phyloP scores from a whole-genome alignment of 2,329 filamentous ascomycete genomes.

The Epichloe amarillans region DNA sequence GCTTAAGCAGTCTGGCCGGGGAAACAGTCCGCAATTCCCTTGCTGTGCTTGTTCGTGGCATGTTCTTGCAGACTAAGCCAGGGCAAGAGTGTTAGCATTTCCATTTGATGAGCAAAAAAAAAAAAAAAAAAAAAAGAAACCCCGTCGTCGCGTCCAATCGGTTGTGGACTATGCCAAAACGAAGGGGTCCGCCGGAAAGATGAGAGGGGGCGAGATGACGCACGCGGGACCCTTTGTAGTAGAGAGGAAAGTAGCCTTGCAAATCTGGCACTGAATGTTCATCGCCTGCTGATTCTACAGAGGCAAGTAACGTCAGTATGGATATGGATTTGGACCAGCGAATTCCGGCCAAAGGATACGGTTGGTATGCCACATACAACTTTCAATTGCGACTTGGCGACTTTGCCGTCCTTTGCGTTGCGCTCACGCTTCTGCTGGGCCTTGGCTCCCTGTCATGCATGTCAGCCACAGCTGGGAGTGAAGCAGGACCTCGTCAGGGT shows the following conservation, averaged over 20 bases:
- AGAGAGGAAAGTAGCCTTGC: conserved; percentile 68
- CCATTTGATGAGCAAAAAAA: not conserved
- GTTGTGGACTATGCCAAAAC: not conserved
- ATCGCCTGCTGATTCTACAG: conserved; percentile 57
- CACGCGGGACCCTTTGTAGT: conserved; percentile 62
- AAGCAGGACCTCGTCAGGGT: not conserved
- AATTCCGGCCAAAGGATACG: not conserved
- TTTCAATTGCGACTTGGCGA: conserved; percentile 56
- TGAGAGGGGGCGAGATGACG: conserved; percentile 14
- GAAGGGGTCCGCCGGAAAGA: not conserved
- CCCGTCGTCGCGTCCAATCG: not conserved
- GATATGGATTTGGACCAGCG: not conserved
- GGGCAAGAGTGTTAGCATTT: not conserved
- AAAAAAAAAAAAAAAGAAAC: too few species aligned
- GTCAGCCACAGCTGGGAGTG: not conserved
- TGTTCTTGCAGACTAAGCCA: conserved; percentile 49
- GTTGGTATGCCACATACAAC: conserved; percentile 32
- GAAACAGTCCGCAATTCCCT: conserved; percentile 60
- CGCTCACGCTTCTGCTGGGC: conserved; percentile 61
- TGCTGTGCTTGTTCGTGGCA: conserved; percentile 64
- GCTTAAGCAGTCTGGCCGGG: conserved; percentile 23
- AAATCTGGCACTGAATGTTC: conserved; percentile 63
- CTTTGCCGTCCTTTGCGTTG: conserved; percentile 45
- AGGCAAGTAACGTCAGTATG: not conserved
- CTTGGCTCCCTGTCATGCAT: conserved; percentile 42